A percentile compares a stretch with the other conserved stretches of the same genome.
These are phyloP conservation scores for Corynascus novoguineensis DNA, from an alignment of 495 filamentous ascomycete species.

Conservation along the genomic window DNA sequence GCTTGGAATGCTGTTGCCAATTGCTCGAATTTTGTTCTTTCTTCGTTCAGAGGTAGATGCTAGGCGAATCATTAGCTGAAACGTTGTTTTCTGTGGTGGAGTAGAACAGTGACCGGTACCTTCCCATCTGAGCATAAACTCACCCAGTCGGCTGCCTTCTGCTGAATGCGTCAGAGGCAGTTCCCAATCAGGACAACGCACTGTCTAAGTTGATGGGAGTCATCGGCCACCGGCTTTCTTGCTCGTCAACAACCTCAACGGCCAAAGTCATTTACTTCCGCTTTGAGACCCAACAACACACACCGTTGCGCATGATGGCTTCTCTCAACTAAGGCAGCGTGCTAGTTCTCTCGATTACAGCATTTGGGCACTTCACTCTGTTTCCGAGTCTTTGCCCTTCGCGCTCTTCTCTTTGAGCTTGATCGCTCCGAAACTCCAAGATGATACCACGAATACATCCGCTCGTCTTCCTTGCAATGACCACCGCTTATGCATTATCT, in stretches of 20 bases:
- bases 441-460: constrained; percentile 58
- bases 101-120: neutral
- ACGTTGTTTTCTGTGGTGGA: neutral
- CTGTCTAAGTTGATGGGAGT: neutral
- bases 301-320: constrained; percentile 3
- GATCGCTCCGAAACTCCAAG: constrained; percentile 34
- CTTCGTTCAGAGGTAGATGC: neutral
- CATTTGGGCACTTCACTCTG: constrained; percentile 2
- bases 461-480: constrained; percentile 28
- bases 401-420: constrained; percentile 8
- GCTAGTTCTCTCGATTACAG: neutral
- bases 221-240: neutral
- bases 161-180: neutral
- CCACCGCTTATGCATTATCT: constrained; percentile 19
- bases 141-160: neutral
- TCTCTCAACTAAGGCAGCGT: constrained; percentile 2
- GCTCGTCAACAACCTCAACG: neutral
- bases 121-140: neutral
- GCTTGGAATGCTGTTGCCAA: neutral
- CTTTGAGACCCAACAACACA: neutral
- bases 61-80: neutral
- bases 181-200: neutral
- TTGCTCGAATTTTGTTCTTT: neutral
- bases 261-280: neutral
- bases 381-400: constrained; percentile 6